A percentile compares a stretch with the other conserved stretches of the same genome.
Conservation (phyloP, 345 rosid species). For the Eucalyptus lansdowneana region DNA sequence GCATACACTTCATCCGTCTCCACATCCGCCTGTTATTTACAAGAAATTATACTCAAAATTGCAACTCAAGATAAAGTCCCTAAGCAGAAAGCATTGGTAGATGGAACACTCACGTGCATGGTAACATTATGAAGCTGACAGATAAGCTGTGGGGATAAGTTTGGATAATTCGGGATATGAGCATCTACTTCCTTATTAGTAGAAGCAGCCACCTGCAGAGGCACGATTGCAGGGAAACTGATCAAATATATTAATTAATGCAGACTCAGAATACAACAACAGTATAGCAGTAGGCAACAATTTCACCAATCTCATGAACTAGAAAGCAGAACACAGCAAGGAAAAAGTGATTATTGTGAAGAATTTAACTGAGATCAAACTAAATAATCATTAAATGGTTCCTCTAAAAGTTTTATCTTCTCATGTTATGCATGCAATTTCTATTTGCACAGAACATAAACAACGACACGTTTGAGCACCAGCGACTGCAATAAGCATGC, state of each 20-base stretch:
- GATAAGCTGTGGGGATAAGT: constrained; percentile 44
- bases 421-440: background rate
- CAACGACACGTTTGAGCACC: background rate
- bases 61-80: background rate
- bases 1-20: constrained; percentile 82
- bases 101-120: constrained; percentile 35
- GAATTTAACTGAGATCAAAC: background rate
- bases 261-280: background rate
- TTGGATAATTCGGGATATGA: constrained; percentile 55
- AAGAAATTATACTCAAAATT: background rate
- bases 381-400: background rate
- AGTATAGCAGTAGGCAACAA: background rate
- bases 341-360: background rate
- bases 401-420: background rate
- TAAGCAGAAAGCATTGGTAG: background rate
- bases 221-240: background rate
- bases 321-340: background rate
- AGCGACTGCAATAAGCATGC: background rate
- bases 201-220: constrained; percentile 55
- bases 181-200: constrained; percentile 40
- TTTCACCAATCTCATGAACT: background rate
- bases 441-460: background rate
- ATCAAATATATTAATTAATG: background rate
- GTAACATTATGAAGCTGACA: constrained; percentile 72
- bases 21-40: constrained; percentile 46